A percentile compares a stretch with the other conserved stretches of the same genome.
Evolutionary conservation across 2,329 filamentous ascomycete species (phyloP).

Genomic region (Pseudocercospora pini-densiflorae): DNA sequence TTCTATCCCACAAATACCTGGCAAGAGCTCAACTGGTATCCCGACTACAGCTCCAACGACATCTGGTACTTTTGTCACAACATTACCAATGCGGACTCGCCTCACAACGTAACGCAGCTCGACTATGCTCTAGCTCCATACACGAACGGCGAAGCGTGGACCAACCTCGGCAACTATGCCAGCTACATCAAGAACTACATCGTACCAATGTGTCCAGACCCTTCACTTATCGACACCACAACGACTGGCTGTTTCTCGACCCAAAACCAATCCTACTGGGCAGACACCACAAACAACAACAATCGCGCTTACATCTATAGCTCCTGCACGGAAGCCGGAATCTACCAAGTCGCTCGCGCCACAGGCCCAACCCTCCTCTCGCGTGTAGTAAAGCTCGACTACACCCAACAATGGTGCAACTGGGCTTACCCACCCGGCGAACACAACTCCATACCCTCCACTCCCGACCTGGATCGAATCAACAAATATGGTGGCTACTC

Average conservation of each 20-base stretch:
- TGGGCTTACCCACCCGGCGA: constrained; percentile 57
- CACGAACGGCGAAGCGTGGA: constrained; percentile 56
- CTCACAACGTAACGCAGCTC: constrained; percentile 49
- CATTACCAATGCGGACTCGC: constrained; percentile 53
- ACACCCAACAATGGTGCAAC: constrained; percentile 61
- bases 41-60: constrained; percentile 48
- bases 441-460: constrained; percentile 51
- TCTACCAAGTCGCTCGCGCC: constrained; percentile 54
- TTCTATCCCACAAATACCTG: constrained; percentile 57
- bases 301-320: constrained; percentile 57
- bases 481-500: constrained; percentile 55
- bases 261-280: constrained; percentile 51
- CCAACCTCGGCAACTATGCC: constrained; percentile 57
- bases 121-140: constrained; percentile 55
- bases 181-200: constrained; percentile 55
- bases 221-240: constrained; percentile 1
- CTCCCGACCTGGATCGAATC: constrained; percentile 49
- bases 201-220: constrained; percentile 40
- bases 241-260: constrained; percentile 52
- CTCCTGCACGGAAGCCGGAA: constrained; percentile 51
- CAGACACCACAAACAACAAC: constrained; percentile 47
- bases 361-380: constrained; percentile 54
- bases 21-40: constrained; percentile 60
- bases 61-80: constrained; percentile 60
- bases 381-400: constrained; percentile 52